phyloP scores from a whole-genome alignment of 495 filamentous ascomycete genomes.

The Aspergillus nidulans region DNA sequence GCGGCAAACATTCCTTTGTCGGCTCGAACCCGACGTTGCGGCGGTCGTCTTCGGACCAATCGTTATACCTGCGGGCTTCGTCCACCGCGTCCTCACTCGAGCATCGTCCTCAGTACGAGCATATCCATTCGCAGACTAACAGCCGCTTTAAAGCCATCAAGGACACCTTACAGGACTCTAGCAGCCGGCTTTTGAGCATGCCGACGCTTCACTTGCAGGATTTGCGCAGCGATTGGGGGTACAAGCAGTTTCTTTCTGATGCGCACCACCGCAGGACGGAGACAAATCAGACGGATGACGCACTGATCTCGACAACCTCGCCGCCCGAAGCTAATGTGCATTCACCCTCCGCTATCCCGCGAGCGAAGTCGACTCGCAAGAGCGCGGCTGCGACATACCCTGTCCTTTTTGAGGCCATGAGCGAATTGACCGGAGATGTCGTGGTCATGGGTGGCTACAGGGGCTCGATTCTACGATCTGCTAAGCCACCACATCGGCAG shows the following conservation, averaged over 20 bases:
- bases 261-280: constrained; percentile 18
- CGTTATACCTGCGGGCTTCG: constrained; percentile 57
- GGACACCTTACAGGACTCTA: constrained; percentile 78
- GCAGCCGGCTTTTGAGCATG: constrained; percentile 65
- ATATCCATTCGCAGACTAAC: constrained; percentile 74
- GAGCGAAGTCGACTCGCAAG: constrained; percentile 26
- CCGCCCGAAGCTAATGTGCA: not conserved
- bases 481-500: constrained; percentile 72
- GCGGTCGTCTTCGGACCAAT: constrained; percentile 70
- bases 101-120: constrained; percentile 77
- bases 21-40: constrained; percentile 43
- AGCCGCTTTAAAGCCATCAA: constrained; percentile 86
- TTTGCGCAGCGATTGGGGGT: constrained; percentile 39
- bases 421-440: constrained; percentile 73
- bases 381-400: constrained; percentile 34
- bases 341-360: constrained; percentile 5
- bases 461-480: constrained; percentile 84
- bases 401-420: constrained; percentile 59
- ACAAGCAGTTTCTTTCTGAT: constrained; percentile 26
- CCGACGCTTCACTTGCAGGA: constrained; percentile 51
- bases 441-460: constrained; percentile 89
- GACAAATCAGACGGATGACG: constrained; percentile 4
- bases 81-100: constrained; percentile 80
- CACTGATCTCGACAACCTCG: not conserved
- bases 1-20: constrained; percentile 34